Conservation (phyloP, 768 basidiomycete genomes). For the Tephrocybe sp. region DNA sequence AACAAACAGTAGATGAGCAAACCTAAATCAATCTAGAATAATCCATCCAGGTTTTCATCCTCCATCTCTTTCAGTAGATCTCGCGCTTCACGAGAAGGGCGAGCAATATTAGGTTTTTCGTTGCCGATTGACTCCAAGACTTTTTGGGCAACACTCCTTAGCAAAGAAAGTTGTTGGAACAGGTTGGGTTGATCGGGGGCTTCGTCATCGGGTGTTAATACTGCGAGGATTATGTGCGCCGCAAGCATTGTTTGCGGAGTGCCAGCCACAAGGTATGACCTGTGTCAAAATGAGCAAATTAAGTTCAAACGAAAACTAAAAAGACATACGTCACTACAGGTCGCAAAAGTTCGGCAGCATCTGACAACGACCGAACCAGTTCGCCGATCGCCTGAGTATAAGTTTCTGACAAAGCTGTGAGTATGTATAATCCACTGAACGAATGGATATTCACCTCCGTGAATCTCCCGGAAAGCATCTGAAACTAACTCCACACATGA, state of each 20-base stretch:
- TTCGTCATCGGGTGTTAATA: slow-evolving; percentile 50
- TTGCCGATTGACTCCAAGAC: slow-evolving; percentile 63
- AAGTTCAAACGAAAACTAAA: background rate
- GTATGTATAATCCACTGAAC: background rate
- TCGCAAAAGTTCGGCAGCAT: slow-evolving; percentile 59
- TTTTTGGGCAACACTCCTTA: slow-evolving; percentile 69
- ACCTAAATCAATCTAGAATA: slow-evolving; percentile 32
- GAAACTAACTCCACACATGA: slow-evolving; percentile 70
- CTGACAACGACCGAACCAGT: slow-evolving; percentile 61
- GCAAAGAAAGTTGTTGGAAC: slow-evolving; percentile 62
- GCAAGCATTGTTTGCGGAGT: slow-evolving; percentile 65
- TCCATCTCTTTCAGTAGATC: slow-evolving; percentile 57
- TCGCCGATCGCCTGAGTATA: slow-evolving; percentile 64
- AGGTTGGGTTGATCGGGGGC: slow-evolving; percentile 41
- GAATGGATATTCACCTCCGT: slow-evolving; percentile 48
- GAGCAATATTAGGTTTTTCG: slow-evolving; percentile 68
- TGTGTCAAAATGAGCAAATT: slow-evolving; percentile 23
- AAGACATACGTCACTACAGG: slow-evolving; percentile 62
- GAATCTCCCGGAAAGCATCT: slow-evolving; percentile 74
- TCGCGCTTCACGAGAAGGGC: slow-evolving; percentile 81
- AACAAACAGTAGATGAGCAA: background rate
- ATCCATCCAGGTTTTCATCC: slow-evolving; percentile 40
- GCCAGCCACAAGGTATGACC: slow-evolving; percentile 60
- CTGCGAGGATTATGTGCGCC: slow-evolving; percentile 57
- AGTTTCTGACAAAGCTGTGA: slow-evolving; percentile 45